These are phyloP conservation scores for Malassezia caprae DNA, from an alignment of 1,284 basidiomycete genomes.

Conservation along the genomic window DNA sequence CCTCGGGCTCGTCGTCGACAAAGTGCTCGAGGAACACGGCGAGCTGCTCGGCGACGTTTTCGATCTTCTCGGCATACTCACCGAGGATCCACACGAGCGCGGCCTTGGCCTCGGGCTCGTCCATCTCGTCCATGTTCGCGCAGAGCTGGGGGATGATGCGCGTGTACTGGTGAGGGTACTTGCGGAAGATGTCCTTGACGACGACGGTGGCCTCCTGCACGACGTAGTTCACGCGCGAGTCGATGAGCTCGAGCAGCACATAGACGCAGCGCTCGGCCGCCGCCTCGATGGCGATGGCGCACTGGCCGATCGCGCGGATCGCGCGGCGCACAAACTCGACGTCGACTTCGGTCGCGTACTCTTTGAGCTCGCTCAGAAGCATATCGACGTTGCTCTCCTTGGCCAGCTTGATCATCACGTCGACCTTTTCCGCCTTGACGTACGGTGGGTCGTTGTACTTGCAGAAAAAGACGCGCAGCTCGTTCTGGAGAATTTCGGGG, in stretches of 20 bases:
- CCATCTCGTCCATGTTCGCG: constrained; percentile 85
- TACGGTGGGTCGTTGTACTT: constrained; percentile 99
- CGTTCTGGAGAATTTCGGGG: constrained; percentile 75
- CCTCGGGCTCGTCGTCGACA: constrained; percentile 83
- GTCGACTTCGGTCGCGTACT: constrained; percentile 96
- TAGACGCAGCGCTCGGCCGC: constrained; percentile 91
- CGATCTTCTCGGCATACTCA: constrained; percentile 92
- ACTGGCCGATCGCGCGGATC: constrained; percentile 87
- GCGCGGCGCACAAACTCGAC: constrained; percentile 93
- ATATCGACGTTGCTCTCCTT: constrained; percentile 86
- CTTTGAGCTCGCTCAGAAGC: constrained; percentile 85
- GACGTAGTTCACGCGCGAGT: constrained; percentile 85
- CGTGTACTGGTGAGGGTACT: constrained; percentile 95
- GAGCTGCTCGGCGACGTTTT: constrained; percentile 86
- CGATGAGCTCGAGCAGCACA: constrained; percentile 80
- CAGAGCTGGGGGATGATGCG: constrained; percentile 90
- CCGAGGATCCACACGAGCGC: constrained; percentile 98
- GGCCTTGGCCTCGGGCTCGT: constrained; percentile 95
- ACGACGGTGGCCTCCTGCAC: constrained; percentile 97
- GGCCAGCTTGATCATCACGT: constrained; percentile 93
- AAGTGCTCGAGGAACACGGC: constrained; percentile 83
- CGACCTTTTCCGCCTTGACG: constrained; percentile 94
- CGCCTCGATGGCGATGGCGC: constrained; percentile 85
- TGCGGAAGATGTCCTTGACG: constrained; percentile 98
- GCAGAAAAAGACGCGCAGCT: constrained; percentile 99